phyloP scores from a whole-genome alignment of 2,329 filamentous ascomycete genomes.

The Metarhizium humberi region DNA sequence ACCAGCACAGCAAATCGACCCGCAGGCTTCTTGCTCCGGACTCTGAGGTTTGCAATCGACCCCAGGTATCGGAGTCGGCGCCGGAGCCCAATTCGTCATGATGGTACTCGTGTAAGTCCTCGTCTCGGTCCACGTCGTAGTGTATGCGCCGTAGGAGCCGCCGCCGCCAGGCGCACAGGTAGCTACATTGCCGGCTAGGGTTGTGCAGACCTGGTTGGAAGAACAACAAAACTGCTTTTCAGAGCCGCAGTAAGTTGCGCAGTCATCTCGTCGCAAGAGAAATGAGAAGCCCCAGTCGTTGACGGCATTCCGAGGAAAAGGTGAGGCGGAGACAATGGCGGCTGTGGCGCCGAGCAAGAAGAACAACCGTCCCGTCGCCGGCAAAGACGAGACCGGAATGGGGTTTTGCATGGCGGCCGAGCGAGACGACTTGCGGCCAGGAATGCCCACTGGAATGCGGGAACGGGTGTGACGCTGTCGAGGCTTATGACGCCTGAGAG shows the following conservation, averaged over 20 bases:
- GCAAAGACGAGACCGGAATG: constrained; percentile 4
- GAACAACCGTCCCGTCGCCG: constrained; percentile 17
- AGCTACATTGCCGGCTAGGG: constrained; percentile 36
- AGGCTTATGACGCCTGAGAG: no score
- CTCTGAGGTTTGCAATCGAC: constrained; percentile 40
- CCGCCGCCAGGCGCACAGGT: constrained; percentile 33
- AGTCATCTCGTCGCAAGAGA: constrained; percentile 37
- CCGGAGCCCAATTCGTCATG: constrained; percentile 38
- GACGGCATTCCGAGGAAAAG: constrained; percentile 40
- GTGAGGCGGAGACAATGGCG: constrained; percentile 28
- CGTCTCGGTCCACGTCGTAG: constrained; percentile 53
- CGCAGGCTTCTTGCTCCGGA: constrained; percentile 53
- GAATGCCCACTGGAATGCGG: constrained; percentile 4
- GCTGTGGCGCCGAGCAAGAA: constrained; percentile 26
- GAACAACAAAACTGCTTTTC: constrained; percentile 48
- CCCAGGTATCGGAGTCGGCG: constrained; percentile 33
- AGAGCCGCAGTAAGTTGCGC: constrained; percentile 43
- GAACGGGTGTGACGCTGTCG: neutral
- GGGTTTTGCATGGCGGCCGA: neutral
- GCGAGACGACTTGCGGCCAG: neutral
- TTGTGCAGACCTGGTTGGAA: constrained; percentile 40
- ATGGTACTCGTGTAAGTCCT: constrained; percentile 50
- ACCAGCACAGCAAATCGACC: constrained; percentile 58
- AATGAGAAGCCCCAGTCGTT: constrained; percentile 40
- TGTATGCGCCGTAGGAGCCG: constrained; percentile 29